These are phyloP conservation scores for Eucalyptus paniculata DNA, from an alignment of 345 rosid species.

Conservation along the genomic window DNA sequence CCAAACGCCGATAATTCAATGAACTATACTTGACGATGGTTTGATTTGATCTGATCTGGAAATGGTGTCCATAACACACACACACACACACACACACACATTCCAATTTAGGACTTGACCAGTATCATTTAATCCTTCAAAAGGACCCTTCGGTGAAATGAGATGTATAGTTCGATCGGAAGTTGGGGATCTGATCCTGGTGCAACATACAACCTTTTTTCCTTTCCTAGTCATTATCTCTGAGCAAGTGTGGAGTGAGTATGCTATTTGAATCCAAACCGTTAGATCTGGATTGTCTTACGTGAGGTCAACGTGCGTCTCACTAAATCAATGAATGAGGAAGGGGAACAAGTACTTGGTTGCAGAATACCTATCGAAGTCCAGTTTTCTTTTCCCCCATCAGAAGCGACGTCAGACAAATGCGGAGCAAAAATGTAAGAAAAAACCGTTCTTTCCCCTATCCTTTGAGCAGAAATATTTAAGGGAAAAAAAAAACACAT, in stretches of 20 bases:
- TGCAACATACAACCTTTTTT: background rate
- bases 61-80: background rate
- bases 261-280: background rate
- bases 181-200: background rate
- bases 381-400: background rate
- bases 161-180: background rate
- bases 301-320: background rate
- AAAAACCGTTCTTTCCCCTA: background rate
- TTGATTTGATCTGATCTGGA: background rate
- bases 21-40: background rate
- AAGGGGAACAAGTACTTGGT: background rate
- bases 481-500: background rate
- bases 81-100: too few relatives aligned
- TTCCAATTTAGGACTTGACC: background rate
- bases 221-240: background rate
- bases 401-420: background rate
- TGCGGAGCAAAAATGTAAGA: background rate
- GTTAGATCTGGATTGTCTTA: background rate
- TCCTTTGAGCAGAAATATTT: background rate
- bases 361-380: background rate
- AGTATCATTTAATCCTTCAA: background rate
- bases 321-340: background rate
- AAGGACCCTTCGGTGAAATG: background rate
- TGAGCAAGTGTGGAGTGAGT: background rate
- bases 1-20: background rate